These are phyloP conservation scores for Saturnispora ahearnii DNA, from an alignment of 805 yeast genomes.

Conservation along the genomic window DNA sequence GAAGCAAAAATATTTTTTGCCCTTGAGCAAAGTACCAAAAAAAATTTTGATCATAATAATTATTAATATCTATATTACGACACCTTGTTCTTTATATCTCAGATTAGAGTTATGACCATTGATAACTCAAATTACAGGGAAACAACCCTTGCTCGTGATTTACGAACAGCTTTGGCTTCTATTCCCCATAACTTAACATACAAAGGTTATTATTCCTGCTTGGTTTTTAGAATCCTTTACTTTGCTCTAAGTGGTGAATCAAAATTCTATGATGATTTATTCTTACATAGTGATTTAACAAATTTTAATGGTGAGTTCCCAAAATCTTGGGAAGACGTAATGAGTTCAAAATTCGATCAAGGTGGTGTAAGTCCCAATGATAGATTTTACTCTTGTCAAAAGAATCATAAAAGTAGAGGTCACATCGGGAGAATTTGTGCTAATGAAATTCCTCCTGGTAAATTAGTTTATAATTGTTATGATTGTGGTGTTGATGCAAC, in stretches of 20 bases:
- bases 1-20: no score
- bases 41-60: no score
- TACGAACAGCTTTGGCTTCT: slow-evolving; percentile 6
- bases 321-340: slow-evolving; percentile 18
- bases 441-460: slow-evolving; percentile 48
- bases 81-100: neutral
- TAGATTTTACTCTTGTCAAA: slow-evolving; percentile 17
- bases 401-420: slow-evolving; percentile 18
- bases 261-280: slow-evolving; percentile 7
- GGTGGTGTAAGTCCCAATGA: slow-evolving; percentile 11
- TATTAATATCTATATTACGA: neutral
- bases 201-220: slow-evolving; percentile 4
- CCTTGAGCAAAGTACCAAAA: no score
- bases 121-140: slow-evolving; percentile 6
- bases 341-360: slow-evolving; percentile 9
- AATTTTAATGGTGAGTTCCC: slow-evolving; percentile 17
- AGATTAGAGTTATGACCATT: neutral
- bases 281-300: slow-evolving; percentile 3
- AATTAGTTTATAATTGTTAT: slow-evolving; percentile 61
- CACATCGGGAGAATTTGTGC: slow-evolving; percentile 67
- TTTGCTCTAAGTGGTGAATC: slow-evolving; percentile 13
- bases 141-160: slow-evolving; percentile 4
- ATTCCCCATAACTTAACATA: slow-evolving; percentile 8
- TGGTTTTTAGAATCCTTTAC: slow-evolving; percentile 11
- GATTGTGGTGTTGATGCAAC: slow-evolving; percentile 75